phyloP scores from a whole-genome alignment of 2,329 filamentous ascomycete genomes.

The Amylocarpus encephaloides region DNA sequence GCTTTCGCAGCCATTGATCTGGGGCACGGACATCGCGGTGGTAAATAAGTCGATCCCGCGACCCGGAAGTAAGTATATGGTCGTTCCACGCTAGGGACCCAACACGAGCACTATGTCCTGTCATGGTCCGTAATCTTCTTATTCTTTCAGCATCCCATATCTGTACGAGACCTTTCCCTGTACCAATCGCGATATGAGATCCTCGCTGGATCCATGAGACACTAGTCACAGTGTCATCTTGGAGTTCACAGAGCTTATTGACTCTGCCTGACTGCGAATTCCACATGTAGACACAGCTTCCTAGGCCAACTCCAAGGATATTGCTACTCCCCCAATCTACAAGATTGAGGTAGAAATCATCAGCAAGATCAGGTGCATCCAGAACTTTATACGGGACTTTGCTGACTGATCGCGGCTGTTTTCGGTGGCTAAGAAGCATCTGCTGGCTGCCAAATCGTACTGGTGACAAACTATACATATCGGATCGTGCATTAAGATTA shows the following conservation, averaged over 20 bases:
- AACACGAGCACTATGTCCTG: constrained; percentile 86
- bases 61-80: constrained; percentile 93
- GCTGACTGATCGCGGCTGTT: constrained; percentile 82
- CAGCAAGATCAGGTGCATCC: constrained; percentile 89
- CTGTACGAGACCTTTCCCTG: constrained; percentile 87
- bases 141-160: constrained; percentile 94
- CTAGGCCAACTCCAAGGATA: constrained; percentile 85
- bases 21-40: constrained; percentile 92
- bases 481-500: constrained; percentile 82
- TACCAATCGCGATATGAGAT: constrained; percentile 92
- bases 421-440: constrained; percentile 83
- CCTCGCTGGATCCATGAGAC: constrained; percentile 98
- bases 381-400: constrained; percentile 98
- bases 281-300: constrained; percentile 97
- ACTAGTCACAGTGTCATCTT: constrained; percentile 91
- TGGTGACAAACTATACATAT: constrained; percentile 92
- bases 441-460: constrained; percentile 89
- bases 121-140: constrained; percentile 88
- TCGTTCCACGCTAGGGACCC: constrained; percentile 96
- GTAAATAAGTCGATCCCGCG: constrained; percentile 85
- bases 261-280: constrained; percentile 87
- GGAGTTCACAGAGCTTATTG: constrained; percentile 86
- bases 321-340: constrained; percentile 98
- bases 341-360: constrained; percentile 96
- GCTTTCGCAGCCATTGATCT: constrained; percentile 79